Evolutionary conservation across 768 basidiomycete genomes (phyloP), one percentile per base, ranked within the genome.

Genomic region (Phanerochaete carnosa): DNA sequence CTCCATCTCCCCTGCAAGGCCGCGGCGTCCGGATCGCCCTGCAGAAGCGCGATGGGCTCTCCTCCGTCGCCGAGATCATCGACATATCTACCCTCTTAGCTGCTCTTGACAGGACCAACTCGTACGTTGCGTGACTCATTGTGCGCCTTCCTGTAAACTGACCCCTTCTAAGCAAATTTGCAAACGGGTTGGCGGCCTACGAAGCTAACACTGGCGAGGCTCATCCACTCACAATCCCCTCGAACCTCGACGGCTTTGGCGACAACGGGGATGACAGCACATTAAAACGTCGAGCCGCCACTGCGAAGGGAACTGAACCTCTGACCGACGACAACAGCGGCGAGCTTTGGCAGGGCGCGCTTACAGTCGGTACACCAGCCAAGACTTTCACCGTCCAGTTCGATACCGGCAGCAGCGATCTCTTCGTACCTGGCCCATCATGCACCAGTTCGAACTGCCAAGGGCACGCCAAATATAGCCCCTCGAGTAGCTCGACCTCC

Each of bases 351-450:
- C 73, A 75, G 37, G 82, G 81, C 23, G 55, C 70, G 3, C 77
- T 83, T 45, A 68, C 68, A n/a, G 76, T 83, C 15, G 83, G 83
- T 8, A 82, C 77, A 11, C 83, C 83, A 16, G 70, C 79, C 6
- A 66, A 69, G 61, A 64, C 59, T 19, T 83, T 77, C 65, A 75
- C 71, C 64, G 82, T 68, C 58, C 61, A 65, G 79, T 80, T 66
- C 53, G 62, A 66, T 57, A 63, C 64, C 50, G 79, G 83, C 23
- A 83, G 80, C 49, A 73, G 77, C 47, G 83, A 85, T 68, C 69
- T 82, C 11, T 75, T 85, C 67, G 72, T 81, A 26, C 79, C 80
- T 45, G 77, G 75, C 15, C 57, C 68, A 0, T 61, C 62, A n/a
- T 80, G 80, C 65, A 60, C 61, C 22, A 63, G 28, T 16, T 13